Evolutionary conservation across 805 yeast genomes (phyloP).

Genomic region (Schwanniomyces yamadae): DNA sequence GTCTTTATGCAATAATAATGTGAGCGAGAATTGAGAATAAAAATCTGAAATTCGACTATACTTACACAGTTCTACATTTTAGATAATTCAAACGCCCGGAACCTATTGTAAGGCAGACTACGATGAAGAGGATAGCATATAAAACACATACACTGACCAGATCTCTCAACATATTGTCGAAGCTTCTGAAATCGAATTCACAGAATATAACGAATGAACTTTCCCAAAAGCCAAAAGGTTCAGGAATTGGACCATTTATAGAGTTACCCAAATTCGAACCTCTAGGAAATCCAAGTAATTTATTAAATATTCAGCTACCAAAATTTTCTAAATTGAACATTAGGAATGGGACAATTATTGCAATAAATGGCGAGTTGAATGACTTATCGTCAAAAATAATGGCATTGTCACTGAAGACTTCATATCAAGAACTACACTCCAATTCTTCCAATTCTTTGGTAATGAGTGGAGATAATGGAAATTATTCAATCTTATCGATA

Average conservation of each 20-base stretch:
- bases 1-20: too few relatives aligned
- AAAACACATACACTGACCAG: background rate
- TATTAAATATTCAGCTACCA: constrained; percentile 46
- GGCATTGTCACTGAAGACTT: constrained; percentile 8
- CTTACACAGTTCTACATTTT: too few relatives aligned
- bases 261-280: constrained; percentile 44
- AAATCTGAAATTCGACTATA: too few relatives aligned
- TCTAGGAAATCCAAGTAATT: constrained; percentile 36
- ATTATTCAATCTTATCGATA: constrained; percentile 37
- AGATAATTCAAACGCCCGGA: too few relatives aligned
- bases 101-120: too few relatives aligned
- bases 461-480: constrained; percentile 39
- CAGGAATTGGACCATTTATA: constrained; percentile 47
- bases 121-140: too few relatives aligned
- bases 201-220: constrained; percentile 8
- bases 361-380: constrained; percentile 42
- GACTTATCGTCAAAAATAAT: constrained; percentile 17
- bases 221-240: constrained; percentile 28
- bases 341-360: constrained; percentile 39
- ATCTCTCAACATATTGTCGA: background rate
- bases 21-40: too few relatives aligned
- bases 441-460: constrained; percentile 20
- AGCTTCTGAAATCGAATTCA: background rate
- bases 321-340: constrained; percentile 37
- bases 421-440: constrained; percentile 13